phyloP scores from a whole-genome alignment of 495 filamentous ascomycete species.

The Tuber magnatum region DNA sequence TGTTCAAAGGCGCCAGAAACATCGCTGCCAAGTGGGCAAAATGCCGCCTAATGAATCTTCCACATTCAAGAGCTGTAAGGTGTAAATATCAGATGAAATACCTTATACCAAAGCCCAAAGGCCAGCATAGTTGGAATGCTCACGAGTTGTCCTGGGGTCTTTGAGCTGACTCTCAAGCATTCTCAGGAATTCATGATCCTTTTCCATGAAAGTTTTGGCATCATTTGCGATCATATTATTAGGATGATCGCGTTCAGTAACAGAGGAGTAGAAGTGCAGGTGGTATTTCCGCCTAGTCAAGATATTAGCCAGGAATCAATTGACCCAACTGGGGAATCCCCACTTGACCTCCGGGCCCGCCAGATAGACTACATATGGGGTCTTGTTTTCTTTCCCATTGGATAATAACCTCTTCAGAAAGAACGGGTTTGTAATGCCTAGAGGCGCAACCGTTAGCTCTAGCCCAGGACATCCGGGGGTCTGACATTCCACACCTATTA shows the following conservation, averaged over 20 bases:
- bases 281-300: constrained; percentile 27
- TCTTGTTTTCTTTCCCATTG: constrained; percentile 35
- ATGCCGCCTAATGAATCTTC: constrained; percentile 36
- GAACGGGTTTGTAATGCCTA: constrained; percentile 38
- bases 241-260: constrained; percentile 33
- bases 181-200: constrained; percentile 35
- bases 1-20: constrained; percentile 39
- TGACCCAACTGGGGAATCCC: not conserved
- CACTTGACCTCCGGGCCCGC: constrained; percentile 39
- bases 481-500: constrained; percentile 25
- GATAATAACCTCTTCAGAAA: constrained; percentile 38
- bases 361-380: constrained; percentile 40
- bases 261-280: constrained; percentile 33
- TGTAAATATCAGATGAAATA: constrained; percentile 10
- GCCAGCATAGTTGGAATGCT: constrained; percentile 12
- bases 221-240: constrained; percentile 37
- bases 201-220: constrained; percentile 36
- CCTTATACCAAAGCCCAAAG: not conserved
- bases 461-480: not conserved
- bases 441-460: not conserved
- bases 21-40: constrained; percentile 37
- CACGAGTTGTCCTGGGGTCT: constrained; percentile 33
- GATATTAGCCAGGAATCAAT: constrained; percentile 12
- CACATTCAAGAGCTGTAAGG: constrained; percentile 31
- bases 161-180: constrained; percentile 37